Evolutionary conservation across 2,329 filamentous ascomycete species (phyloP).

Genomic region (Venturia oleaginea): DNA sequence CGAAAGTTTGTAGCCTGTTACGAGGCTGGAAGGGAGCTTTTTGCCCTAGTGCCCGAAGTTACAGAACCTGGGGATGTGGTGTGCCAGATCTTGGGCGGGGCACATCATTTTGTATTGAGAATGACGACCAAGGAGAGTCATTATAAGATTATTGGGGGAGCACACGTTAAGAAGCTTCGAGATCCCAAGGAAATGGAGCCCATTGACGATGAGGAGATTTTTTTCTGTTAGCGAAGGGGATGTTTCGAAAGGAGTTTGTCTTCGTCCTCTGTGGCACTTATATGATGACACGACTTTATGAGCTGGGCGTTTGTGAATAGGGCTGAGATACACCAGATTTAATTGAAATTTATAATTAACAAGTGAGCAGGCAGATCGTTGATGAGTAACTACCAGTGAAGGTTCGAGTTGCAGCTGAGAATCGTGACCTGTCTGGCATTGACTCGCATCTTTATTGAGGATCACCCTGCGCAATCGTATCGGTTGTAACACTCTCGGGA

Average conservation of each 20-base stretch:
- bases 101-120: conserved; percentile 2
- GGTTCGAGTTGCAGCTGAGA: too few relatives aligned
- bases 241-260: not conserved
- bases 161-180: not conserved
- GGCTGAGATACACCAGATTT: not conserved
- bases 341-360: not conserved
- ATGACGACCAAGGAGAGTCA: not conserved
- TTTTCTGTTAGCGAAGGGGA: not conserved
- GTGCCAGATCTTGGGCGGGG: not conserved
- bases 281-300: conserved; percentile 4
- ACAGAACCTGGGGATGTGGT: conserved; percentile 1
- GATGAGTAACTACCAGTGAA: too few relatives aligned
- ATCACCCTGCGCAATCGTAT: too few relatives aligned
- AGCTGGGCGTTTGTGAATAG: not conserved
- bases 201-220: not conserved
- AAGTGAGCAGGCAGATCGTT: not conserved
- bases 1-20: not conserved
- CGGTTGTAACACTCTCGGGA: too few relatives aligned
- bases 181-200: not conserved
- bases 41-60: not conserved
- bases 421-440: too few relatives aligned
- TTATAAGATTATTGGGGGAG: not conserved
- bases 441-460: too few relatives aligned
- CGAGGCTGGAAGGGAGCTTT: not conserved
- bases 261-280: not conserved